Evolutionary conservation across 495 filamentous ascomycete genomes (phyloP).

Genomic region (Aspergillus nanangensis): DNA sequence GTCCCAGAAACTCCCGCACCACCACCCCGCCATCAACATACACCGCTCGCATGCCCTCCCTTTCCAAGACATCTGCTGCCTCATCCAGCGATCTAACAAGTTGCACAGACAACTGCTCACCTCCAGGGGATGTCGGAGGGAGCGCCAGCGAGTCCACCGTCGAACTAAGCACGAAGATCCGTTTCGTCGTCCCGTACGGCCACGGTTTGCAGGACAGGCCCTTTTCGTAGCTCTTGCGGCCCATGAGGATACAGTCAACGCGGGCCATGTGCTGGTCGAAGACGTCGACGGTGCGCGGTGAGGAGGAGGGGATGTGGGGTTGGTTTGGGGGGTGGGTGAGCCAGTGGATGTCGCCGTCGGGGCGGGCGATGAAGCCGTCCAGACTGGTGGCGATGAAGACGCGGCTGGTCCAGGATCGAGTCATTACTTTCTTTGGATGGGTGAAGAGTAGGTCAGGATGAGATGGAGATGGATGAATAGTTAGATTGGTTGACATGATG

Average conservation of each 20-base stretch:
- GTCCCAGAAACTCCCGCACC: conserved; percentile 5
- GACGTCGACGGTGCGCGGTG: not conserved
- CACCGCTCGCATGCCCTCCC: conserved; percentile 1
- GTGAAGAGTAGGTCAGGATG: too few species aligned
- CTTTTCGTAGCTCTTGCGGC: conserved; percentile 6
- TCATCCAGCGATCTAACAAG: conserved; percentile 3
- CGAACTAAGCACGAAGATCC: conserved; percentile 2
- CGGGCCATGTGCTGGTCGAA: conserved; percentile 6
- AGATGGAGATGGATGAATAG: too few species aligned
- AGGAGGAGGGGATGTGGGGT: not conserved
- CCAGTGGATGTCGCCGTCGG: conserved; percentile 6
- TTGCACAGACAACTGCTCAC: too few species aligned
- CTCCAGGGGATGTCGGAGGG: not conserved
- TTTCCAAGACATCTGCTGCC: not conserved
- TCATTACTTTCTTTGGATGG: too few species aligned
- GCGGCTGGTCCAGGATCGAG: conserved; percentile 4
- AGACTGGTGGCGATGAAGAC: conserved; percentile 10
- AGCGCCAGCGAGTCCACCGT: not conserved
- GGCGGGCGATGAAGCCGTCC: conserved; percentile 9
- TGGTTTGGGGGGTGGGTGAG: not conserved
- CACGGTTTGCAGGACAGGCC: conserved; percentile 1
- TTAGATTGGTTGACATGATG: too few species aligned
- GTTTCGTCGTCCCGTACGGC: conserved; percentile 7
- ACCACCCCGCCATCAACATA: conserved; percentile 11
- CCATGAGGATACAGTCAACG: conserved; percentile 12